A percentile compares a stretch with the other conserved stretches of the same genome.
These are phyloP conservation scores for Tolypocladium endophyticum DNA, from an alignment of 2,329 filamentous ascomycete species.

Conservation along the genomic window DNA sequence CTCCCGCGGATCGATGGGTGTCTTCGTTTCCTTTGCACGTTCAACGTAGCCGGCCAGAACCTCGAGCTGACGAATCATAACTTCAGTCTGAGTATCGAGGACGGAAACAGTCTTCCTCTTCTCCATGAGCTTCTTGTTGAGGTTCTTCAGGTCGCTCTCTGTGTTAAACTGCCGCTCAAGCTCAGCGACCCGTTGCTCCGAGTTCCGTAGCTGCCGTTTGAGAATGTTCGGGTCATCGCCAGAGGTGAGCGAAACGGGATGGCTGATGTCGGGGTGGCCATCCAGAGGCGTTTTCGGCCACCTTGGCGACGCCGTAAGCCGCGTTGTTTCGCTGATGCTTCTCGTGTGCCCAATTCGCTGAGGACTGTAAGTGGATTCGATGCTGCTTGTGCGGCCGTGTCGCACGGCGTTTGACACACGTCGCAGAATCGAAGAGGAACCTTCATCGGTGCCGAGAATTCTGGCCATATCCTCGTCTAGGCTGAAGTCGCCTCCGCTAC, in stretches of 20 bases:
- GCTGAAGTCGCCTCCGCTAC: conserved; percentile 74
- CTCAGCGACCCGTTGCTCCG: conserved; percentile 77
- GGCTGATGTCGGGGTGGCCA: conserved; percentile 55
- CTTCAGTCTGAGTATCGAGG: conserved; percentile 86
- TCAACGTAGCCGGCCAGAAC: conserved; percentile 83
- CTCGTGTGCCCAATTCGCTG: conserved; percentile 41
- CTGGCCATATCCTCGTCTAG: conserved; percentile 94
- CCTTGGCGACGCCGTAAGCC: conserved; percentile 52
- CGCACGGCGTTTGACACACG: conserved; percentile 89
- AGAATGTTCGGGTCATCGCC: conserved; percentile 57
- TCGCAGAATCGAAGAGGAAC: conserved; percentile 69
- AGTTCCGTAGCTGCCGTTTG: conserved; percentile 67
- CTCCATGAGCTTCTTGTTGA: conserved; percentile 80
- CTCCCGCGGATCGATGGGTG: conserved; percentile 68
- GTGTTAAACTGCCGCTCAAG: conserved; percentile 67
- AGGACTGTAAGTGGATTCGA: conserved; percentile 39
- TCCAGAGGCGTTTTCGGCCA: conserved; percentile 63
- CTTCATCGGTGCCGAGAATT: conserved; percentile 70
- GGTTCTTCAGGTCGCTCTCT: conserved; percentile 57
- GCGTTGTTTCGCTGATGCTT: conserved; percentile 58
- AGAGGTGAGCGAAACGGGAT: conserved; percentile 55
- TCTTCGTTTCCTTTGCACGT: conserved; percentile 71
- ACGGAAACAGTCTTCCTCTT: conserved; percentile 95
- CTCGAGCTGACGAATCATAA: conserved; percentile 86
- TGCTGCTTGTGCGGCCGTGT: conserved; percentile 82